Evolutionary conservation across 192 early-diverging fungal genomes (phyloP).

Genomic region (Geranomyces variabilis): DNA sequence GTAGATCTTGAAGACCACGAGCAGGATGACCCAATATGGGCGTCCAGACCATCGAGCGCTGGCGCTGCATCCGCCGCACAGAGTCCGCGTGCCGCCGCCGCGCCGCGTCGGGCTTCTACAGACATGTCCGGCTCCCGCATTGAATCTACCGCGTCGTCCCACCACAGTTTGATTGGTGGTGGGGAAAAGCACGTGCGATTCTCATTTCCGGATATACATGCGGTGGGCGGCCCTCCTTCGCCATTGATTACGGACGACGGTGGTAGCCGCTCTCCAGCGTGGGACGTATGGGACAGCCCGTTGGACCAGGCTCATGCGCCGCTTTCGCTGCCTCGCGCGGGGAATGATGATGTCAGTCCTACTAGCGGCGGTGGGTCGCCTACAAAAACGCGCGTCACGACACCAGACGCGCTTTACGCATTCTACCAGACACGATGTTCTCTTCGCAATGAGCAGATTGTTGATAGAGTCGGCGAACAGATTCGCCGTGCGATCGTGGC

Average conservation of each 20-base stretch:
- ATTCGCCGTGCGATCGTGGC: background rate
- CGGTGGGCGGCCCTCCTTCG: background rate
- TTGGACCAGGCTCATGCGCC: background rate
- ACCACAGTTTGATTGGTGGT: too few relatives aligned
- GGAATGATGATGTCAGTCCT: background rate
- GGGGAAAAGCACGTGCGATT: constrained; percentile 39
- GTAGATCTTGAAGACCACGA: constrained; percentile 2
- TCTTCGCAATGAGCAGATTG: constrained; percentile 17
- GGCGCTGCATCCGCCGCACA: too few relatives aligned
- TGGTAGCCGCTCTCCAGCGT: background rate
- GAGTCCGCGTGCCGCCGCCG: too few relatives aligned
- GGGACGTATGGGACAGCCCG: constrained; percentile 11
- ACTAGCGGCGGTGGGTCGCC: background rate
- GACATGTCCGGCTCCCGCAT: too few relatives aligned
- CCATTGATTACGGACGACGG: background rate
- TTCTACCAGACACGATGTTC: constrained; percentile 20
- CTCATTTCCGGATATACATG: constrained; percentile 38
- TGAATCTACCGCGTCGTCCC: too few relatives aligned
- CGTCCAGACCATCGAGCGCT: background rate
- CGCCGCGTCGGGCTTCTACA: too few relatives aligned
- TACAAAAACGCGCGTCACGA: background rate
- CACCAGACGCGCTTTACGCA: constrained; percentile 10
- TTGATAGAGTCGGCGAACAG: constrained; percentile 18
- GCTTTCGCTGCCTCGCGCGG: background rate
- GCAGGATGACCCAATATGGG: background rate